Percentiles rank a stretch among this genome's conserved stretches.
These are phyloP conservation scores for Globisporangium polare DNA, from an alignment of 352 stramenopile species.

Conservation along the genomic window DNA sequence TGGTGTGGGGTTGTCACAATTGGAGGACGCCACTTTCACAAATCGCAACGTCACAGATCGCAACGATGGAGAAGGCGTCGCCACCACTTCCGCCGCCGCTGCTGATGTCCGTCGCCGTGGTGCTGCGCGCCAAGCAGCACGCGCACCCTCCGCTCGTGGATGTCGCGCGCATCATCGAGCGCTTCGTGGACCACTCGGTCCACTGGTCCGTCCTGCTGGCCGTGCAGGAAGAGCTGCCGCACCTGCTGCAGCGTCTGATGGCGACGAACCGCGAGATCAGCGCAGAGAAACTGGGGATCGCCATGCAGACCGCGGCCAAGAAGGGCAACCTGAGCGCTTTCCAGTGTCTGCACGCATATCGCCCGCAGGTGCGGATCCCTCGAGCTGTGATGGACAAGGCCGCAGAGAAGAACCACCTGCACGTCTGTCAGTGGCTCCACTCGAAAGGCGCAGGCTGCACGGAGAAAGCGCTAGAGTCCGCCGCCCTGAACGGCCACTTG, in stretches of 20 bases:
- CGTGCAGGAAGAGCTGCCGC: slow-evolving; percentile 1
- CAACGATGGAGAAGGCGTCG: too few species aligned
- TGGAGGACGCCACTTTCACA: too few species aligned
- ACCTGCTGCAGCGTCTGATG: slow-evolving; percentile 8
- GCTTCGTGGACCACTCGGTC: slow-evolving; percentile 10
- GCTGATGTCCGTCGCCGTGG: background rate
- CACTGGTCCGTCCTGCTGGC: slow-evolving; percentile 14
- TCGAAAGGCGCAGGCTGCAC: background rate
- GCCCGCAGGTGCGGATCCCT: background rate
- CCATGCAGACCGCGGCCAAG: slow-evolving; percentile 7
- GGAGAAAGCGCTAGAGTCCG: slow-evolving; percentile 5
- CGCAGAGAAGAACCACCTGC: background rate
- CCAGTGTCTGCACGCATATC: slow-evolving; percentile 8
- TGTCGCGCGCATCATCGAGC: slow-evolving; percentile 1
- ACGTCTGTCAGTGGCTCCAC: slow-evolving; percentile 2
- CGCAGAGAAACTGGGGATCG: slow-evolving; percentile 7
- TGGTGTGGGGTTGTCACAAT: too few species aligned
- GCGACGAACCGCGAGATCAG: background rate
- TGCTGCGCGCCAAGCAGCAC: slow-evolving; percentile 9
- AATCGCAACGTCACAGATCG: too few species aligned
- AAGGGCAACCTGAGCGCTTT: slow-evolving; percentile 4
- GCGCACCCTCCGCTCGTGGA: slow-evolving; percentile 6
- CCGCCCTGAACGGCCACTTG: slow-evolving; percentile 4
- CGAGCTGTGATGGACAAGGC: slow-evolving; percentile 4
- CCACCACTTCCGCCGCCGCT: background rate